Evolutionary conservation across 2,329 filamentous ascomycete species (phyloP).

Genomic region (Acrocalymma vagum): DNA sequence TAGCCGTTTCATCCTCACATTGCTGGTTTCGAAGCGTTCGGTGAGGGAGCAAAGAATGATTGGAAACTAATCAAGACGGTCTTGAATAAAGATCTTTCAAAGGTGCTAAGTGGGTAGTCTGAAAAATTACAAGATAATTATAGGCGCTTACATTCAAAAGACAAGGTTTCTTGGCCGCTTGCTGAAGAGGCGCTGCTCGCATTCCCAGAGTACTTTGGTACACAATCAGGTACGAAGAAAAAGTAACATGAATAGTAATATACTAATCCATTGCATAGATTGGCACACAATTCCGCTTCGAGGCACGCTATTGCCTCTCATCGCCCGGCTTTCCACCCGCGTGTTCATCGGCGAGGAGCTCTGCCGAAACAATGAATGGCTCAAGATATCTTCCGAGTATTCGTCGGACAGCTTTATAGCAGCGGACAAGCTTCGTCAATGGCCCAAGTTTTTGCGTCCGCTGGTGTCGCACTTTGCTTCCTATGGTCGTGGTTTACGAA

Average conservation of each 20-base stretch:
- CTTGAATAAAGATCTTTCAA: no score
- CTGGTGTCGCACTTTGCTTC: slow-evolving; percentile 58
- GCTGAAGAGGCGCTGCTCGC: no score
- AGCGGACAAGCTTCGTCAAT: slow-evolving; percentile 56
- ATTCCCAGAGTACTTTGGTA: no score
- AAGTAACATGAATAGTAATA: no score
- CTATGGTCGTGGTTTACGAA: slow-evolving; percentile 48
- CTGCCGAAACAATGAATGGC: slow-evolving; percentile 63
- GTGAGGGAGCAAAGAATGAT: no score
- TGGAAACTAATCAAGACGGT: no score
- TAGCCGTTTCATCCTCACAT: slow-evolving; percentile 1
- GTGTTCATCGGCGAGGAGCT: slow-evolving; percentile 61
- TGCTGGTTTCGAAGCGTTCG: background rate
- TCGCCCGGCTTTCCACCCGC: slow-evolving; percentile 63
- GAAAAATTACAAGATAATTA: no score
- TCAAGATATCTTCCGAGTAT: slow-evolving; percentile 62
- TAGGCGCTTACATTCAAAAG: no score
- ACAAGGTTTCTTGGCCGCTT: background rate
- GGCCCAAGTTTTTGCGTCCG: slow-evolving; percentile 51
- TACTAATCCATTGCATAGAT: no score
- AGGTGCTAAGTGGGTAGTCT: no score
- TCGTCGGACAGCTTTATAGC: slow-evolving; percentile 60
- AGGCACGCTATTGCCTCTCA: slow-evolving; percentile 53
- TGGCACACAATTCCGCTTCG: slow-evolving; percentile 10
- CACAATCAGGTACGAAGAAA: no score